Percentiles rank a stretch among this genome's conserved stretches.
Conservation (phyloP, 2,329 filamentous ascomycete genomes). For the Exophiala lecanii-corni region DNA sequence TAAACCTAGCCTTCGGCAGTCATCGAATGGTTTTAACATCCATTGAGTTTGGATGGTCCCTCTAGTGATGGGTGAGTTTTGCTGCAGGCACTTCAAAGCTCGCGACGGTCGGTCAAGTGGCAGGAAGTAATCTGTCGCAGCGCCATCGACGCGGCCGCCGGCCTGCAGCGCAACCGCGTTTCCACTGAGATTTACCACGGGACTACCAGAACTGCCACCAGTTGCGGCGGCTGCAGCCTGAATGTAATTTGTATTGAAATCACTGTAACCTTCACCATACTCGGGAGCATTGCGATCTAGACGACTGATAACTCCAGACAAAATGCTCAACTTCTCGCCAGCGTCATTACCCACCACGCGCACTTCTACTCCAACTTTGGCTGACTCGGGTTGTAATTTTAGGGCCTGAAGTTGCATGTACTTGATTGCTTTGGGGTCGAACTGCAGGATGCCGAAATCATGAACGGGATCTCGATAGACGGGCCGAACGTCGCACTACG, state of each 20-base stretch:
- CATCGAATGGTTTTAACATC: constrained; percentile 94
- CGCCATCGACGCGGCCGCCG: constrained; percentile 87
- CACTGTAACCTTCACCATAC: constrained; percentile 95
- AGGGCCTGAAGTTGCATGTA: constrained; percentile 89
- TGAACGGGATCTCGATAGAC: constrained; percentile 98
- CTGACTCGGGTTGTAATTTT: constrained; percentile 76
- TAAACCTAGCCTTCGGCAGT: constrained; percentile 84
- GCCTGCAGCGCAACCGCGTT: constrained; percentile 89
- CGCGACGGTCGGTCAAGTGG: constrained; percentile 85
- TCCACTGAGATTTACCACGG: constrained; percentile 92
- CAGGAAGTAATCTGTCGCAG: constrained; percentile 95
- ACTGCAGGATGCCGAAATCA: constrained; percentile 95
- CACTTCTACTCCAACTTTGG: constrained; percentile 85
- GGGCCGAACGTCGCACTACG: constrained; percentile 82
- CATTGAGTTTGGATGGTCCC: constrained; percentile 99
- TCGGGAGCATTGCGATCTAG: constrained; percentile 95
- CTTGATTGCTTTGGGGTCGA: constrained; percentile 92
- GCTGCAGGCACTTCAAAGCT: constrained; percentile 79
- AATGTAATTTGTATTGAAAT: constrained; percentile 96
- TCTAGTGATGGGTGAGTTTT: constrained; percentile 69
- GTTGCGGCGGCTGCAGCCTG: constrained; percentile 96
- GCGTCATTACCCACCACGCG: constrained; percentile 97
- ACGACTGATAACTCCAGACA: constrained; percentile 94
- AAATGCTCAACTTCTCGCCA: constrained; percentile 94
- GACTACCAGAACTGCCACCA: constrained; percentile 95